These are phyloP conservation scores for Aspergillus diversus DNA, from an alignment of 495 filamentous ascomycete genomes.

Conservation along the genomic window DNA sequence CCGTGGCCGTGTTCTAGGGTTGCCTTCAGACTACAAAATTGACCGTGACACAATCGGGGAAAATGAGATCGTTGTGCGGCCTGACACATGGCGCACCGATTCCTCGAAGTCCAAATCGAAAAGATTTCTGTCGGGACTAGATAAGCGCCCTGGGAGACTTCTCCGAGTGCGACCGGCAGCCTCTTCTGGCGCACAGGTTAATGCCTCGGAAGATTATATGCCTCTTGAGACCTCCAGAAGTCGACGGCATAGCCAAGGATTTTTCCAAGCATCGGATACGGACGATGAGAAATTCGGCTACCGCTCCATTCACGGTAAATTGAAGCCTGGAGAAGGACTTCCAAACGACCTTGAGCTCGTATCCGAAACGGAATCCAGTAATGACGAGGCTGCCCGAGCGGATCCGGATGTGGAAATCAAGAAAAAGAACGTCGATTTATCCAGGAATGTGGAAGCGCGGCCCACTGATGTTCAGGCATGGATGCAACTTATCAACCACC, in stretches of 20 bases:
- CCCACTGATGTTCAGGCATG: slow-evolving; percentile 73
- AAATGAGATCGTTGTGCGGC: slow-evolving; percentile 48
- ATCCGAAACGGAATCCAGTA: slow-evolving; percentile 50
- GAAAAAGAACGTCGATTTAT: slow-evolving; percentile 59
- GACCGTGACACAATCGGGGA: slow-evolving; percentile 53
- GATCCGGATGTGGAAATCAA: slow-evolving; percentile 46
- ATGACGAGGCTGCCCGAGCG: slow-evolving; percentile 36
- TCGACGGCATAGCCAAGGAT: slow-evolving; percentile 25
- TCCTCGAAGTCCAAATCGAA: slow-evolving; percentile 28
- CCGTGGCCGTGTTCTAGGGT: slow-evolving; percentile 61
- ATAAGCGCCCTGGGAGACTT: slow-evolving; percentile 23
- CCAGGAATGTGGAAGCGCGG: slow-evolving; percentile 58
- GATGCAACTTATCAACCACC: slow-evolving; percentile 75
- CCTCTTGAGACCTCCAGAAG: slow-evolving; percentile 37
- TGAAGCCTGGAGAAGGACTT: slow-evolving; percentile 53
- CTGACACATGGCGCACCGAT: slow-evolving; percentile 30
- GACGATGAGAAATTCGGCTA: slow-evolving; percentile 62
- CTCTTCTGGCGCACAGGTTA: slow-evolving; percentile 29
- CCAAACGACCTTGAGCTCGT: slow-evolving; percentile 57
- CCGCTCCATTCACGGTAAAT: slow-evolving; percentile 70
- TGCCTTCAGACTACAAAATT: slow-evolving; percentile 50
- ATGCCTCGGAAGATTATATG: slow-evolving; percentile 47
- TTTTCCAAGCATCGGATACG: slow-evolving; percentile 29
- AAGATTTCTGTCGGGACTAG: slow-evolving; percentile 25
- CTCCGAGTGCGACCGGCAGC: slow-evolving; percentile 30